Evolutionary conservation across 1,284 basidiomycete genomes (phyloP), one percentile per base, ranked within the genome.

Genomic region (Pascua sp.): DNA sequence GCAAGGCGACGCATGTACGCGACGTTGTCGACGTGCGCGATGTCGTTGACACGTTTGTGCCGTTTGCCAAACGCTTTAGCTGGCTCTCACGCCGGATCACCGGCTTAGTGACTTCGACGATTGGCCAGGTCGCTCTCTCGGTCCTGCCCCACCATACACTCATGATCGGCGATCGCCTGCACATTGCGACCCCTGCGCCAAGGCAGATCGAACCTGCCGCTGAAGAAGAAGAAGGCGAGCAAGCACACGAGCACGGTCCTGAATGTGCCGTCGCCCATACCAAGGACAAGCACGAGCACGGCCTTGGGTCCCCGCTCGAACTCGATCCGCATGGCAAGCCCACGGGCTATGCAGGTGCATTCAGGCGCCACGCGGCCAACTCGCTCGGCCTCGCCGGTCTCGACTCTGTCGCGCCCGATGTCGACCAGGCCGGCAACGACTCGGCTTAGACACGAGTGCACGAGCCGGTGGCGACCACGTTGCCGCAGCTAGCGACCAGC

Each of bases 11-110:
- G 8, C 69, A 72, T 43, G 62, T 77, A 4, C 67, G 76, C 37
- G 76, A 77, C 55, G 55, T 68, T 3, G 64, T 77, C 43, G 74
- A 76, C 55, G 56, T 77, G 11, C 64, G 69, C 49, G 73, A 77
- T 52, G 59, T 68, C 10, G 63, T 73, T 46, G 74, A 77, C 58
- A 69, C 69, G 8, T 62, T 77, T 41, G 71, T 77, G 7, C 76
- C 76, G 4, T 72, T 77, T 49, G 73, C 71, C 56, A 73, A 70
- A 53, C 62, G 68, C 12, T 46, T 73, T 45, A 63, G 58, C 24
- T 70, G 70, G 66, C 45, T 73, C 15, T 67, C 68, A 0, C 44
- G 71, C 5, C 66, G 67, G 9, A 4, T 73, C 7, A 64, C 66
- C 1, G 73, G 73, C 8, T 46, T 71, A 5, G 56, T 72, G 11